Percentiles rank a stretch among this genome's conserved stretches.
phyloP scores from a whole-genome alignment of 1,284 basidiomycete genomes.

The Naganishia sp. region DNA sequence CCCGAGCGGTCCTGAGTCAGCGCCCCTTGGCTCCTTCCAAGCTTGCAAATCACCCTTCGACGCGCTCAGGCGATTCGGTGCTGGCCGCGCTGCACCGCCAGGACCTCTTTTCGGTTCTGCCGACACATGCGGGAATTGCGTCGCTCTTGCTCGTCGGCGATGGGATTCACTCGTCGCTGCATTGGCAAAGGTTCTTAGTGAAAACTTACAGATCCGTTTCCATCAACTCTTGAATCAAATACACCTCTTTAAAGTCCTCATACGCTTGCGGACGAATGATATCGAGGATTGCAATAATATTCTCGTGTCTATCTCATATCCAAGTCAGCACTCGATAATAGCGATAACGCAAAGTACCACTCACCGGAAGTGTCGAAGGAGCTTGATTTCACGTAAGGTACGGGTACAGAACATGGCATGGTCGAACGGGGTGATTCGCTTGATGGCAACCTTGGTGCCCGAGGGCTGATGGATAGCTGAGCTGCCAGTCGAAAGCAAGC shows the following conservation, averaged over 20 bases:
- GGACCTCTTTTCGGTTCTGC: no score
- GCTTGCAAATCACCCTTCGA: no score
- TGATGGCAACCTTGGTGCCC: constrained; percentile 79
- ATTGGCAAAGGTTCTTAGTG: background rate
- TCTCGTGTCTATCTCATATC: constrained; percentile 52
- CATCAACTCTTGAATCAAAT: constrained; percentile 74
- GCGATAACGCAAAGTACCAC: background rate
- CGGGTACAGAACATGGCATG: constrained; percentile 88
- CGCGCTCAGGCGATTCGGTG: no score
- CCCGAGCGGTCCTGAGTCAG: no score
- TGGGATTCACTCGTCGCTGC: background rate
- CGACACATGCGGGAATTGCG: background rate
- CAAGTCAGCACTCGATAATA: background rate
- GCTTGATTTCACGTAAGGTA: constrained; percentile 81
- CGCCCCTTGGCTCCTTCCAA: no score
- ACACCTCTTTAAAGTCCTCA: constrained; percentile 83
- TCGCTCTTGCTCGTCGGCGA: no score
- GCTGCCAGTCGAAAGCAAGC: background rate
- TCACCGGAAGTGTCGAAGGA: constrained; percentile 76
- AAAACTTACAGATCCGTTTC: constrained; percentile 64
- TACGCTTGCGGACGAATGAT: constrained; percentile 86
- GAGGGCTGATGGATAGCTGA: constrained; percentile 73
- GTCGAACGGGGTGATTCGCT: constrained; percentile 83
- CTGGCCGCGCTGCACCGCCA: no score
- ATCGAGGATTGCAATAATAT: constrained; percentile 89